phyloP scores from a whole-genome alignment of 2,329 filamentous ascomycete genomes.

The Colletotrichum abscissum region DNA sequence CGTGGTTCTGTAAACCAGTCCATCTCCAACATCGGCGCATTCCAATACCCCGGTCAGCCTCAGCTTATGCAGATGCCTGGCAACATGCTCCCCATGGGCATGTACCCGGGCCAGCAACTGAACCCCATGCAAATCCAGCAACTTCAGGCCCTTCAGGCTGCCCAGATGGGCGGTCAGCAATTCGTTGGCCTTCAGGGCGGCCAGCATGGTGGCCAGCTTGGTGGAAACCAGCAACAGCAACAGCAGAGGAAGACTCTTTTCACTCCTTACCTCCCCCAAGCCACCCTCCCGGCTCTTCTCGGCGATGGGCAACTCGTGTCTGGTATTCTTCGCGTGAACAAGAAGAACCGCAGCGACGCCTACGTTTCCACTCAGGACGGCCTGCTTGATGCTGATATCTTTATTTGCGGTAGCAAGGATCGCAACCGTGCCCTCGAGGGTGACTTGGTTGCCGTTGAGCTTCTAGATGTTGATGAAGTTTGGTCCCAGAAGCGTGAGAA shows the following conservation, averaged over 20 bases:
- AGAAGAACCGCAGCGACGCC: slow-evolving; percentile 98
- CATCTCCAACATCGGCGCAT: slow-evolving; percentile 83
- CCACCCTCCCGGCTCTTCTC: slow-evolving; percentile 89
- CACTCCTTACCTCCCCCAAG: slow-evolving; percentile 96
- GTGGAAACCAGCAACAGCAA: slow-evolving; percentile 78
- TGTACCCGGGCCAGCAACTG: slow-evolving; percentile 87
- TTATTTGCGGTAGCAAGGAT: slow-evolving; percentile 99
- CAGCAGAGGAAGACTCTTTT: slow-evolving; percentile 98
- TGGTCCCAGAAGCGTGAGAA: slow-evolving; percentile 99
- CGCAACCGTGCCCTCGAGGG: slow-evolving; percentile 96
- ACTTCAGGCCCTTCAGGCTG: slow-evolving; percentile 91
- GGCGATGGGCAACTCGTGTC: slow-evolving; percentile 94
- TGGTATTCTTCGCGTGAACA: slow-evolving; percentile 97
- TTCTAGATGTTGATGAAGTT: slow-evolving; percentile 97
- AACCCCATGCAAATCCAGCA: slow-evolving; percentile 91
- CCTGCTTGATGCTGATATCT: slow-evolving; percentile 94
- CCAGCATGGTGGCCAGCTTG: slow-evolving; percentile 77
- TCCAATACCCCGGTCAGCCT: slow-evolving; percentile 89
- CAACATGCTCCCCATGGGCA: slow-evolving; percentile 86
- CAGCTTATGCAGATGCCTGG: slow-evolving; percentile 88
- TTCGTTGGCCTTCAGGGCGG: slow-evolving; percentile 75
- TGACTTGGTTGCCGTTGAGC: slow-evolving; percentile 93
- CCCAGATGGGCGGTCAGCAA: slow-evolving; percentile 82
- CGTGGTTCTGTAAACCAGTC: slow-evolving; percentile 88
- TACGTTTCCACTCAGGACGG: slow-evolving; percentile 95